phyloP scores from a whole-genome alignment of 2,329 filamentous ascomycete species.

The Ceratocystis cubensis region DNA sequence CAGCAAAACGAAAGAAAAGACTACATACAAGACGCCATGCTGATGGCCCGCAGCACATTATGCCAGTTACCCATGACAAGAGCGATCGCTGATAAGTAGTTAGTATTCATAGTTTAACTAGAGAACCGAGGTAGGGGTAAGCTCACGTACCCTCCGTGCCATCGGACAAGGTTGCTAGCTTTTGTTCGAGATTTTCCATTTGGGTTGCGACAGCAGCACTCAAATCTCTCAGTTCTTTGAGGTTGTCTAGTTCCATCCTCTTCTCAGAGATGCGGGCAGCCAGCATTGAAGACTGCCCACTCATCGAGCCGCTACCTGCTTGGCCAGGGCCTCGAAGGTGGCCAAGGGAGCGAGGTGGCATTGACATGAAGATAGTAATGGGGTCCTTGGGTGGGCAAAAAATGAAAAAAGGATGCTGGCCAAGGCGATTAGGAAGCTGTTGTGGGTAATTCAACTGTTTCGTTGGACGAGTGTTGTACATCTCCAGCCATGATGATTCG shows the following conservation, averaged over 20 bases:
- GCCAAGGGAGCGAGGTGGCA: constrained; percentile 25
- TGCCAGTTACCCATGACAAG: constrained; percentile 81
- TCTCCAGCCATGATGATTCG: background rate
- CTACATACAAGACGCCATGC: constrained; percentile 67
- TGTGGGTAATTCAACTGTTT: too few species aligned
- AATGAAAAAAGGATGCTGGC: background rate
- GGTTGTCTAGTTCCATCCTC: constrained; percentile 66
- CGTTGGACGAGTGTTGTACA: too few species aligned
- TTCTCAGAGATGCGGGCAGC: constrained; percentile 72
- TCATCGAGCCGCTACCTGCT: constrained; percentile 32
- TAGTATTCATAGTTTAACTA: background rate
- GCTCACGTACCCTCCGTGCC: constrained; percentile 58
- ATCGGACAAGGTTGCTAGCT: constrained; percentile 62
- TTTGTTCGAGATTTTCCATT: constrained; percentile 71
- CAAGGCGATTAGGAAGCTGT: background rate
- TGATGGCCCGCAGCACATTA: constrained; percentile 70
- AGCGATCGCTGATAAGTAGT: constrained; percentile 50
- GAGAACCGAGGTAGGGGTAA: background rate
- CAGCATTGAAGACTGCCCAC: constrained; percentile 56
- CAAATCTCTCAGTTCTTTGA: constrained; percentile 65
- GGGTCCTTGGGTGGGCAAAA: too few species aligned
- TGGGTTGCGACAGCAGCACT: constrained; percentile 67
- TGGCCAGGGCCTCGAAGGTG: constrained; percentile 53
- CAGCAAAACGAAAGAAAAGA: background rate
- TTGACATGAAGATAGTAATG: background rate